These are phyloP conservation scores for Musa balbisiana DNA, from an alignment of 202 grass and related monocot genomes.

Conservation along the genomic window DNA sequence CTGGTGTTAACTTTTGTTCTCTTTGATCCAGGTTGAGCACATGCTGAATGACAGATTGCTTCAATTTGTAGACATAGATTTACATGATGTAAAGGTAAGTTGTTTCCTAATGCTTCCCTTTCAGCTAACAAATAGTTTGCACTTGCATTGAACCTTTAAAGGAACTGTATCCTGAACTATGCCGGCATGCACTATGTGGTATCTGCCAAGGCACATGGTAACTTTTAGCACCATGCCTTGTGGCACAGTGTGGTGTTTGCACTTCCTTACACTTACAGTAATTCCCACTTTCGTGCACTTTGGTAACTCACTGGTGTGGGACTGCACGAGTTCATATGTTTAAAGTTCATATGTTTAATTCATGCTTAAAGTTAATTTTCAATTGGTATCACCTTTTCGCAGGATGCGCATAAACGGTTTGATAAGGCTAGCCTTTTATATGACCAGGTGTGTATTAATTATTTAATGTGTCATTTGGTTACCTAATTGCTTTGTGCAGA, in stretches of 20 bases:
- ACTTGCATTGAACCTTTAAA: neutral
- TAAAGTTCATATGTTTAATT: neutral
- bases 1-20: conserved; percentile 28
- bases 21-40: conserved; percentile 63
- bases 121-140: conserved; percentile 4
- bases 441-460: conserved; percentile 56
- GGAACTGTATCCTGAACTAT: neutral
- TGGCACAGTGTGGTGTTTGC: neutral
- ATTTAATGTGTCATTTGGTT: neutral
- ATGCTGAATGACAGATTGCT: conserved; percentile 93
- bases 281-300: no score
- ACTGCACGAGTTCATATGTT: neutral
- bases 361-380: neutral
- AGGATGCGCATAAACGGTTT: conserved; percentile 90
- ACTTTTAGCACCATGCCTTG: neutral
- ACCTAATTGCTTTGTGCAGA: neutral
- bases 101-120: neutral
- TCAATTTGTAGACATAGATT: conserved; percentile 93
- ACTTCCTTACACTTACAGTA: neutral
- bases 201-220: neutral
- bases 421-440: conserved; percentile 96
- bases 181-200: neutral
- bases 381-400: conserved; percentile 21
- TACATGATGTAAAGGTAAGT: conserved; percentile 83
- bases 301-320: no score